These are phyloP conservation scores for Zygosaccharomyces sapae DNA, from an alignment of 1,139 yeast genomes.

Conservation along the genomic window DNA sequence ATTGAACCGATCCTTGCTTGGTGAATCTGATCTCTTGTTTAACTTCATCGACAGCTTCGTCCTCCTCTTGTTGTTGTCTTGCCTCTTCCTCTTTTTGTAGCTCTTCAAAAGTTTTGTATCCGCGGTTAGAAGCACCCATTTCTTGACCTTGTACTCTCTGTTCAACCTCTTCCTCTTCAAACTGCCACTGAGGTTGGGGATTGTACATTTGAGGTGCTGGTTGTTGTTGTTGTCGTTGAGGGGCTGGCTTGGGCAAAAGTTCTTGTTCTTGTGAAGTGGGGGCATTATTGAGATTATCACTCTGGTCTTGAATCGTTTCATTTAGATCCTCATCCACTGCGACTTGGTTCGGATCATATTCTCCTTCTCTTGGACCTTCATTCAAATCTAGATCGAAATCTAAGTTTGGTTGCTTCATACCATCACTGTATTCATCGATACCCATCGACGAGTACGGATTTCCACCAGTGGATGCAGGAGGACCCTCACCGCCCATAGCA, in stretches of 20 bases:
- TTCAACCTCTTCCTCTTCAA: slow-evolving; percentile 15
- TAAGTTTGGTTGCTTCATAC: neutral
- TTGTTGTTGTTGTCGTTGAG: slow-evolving; percentile 3
- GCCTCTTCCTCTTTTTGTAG: slow-evolving; percentile 43
- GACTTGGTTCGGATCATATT: slow-evolving; percentile 12
- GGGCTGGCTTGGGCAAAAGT: slow-evolving; percentile 4
- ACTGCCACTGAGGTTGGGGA: slow-evolving; percentile 15
- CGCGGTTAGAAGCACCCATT: slow-evolving; percentile 19
- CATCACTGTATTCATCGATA: slow-evolving; percentile 9
- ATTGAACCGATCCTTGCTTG: slow-evolving; percentile 81
- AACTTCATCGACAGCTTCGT: slow-evolving; percentile 85
- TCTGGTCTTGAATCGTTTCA: slow-evolving; percentile 22
- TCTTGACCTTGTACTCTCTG: slow-evolving; percentile 12
- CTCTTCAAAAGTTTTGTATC: slow-evolving; percentile 35
- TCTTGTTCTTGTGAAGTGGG: slow-evolving; percentile 16
- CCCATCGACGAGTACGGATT: slow-evolving; percentile 19
- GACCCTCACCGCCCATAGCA: neutral
- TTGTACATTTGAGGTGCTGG: slow-evolving; percentile 1
- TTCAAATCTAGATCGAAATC: slow-evolving; percentile 16
- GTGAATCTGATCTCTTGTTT: slow-evolving; percentile 80
- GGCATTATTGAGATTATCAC: slow-evolving; percentile 22
- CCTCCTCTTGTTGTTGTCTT: slow-evolving; percentile 57
- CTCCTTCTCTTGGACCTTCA: slow-evolving; percentile 16
- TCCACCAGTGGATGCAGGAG: slow-evolving; percentile 5
- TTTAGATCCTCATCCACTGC: slow-evolving; percentile 27